Evolutionary conservation across 2,329 filamentous ascomycete species (phyloP).

Genomic region (Penicillium polonicum): DNA sequence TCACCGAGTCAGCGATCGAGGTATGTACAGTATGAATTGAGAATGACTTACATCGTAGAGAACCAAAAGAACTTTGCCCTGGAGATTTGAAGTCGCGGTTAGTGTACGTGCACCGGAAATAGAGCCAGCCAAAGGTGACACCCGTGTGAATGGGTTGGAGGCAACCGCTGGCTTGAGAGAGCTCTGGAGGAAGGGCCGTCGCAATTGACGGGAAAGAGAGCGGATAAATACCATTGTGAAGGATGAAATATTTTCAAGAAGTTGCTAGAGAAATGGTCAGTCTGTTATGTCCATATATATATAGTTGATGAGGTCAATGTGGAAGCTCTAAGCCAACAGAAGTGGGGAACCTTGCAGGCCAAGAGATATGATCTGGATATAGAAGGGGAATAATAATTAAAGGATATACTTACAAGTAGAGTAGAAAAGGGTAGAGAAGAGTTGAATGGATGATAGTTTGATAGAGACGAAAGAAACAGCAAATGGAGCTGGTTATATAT

Average conservation of each 20-base stretch:
- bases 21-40: neutral
- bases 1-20: slow-evolving; percentile 7
- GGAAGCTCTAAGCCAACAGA: slow-evolving; percentile 5
- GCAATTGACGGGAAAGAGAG: slow-evolving; percentile 56
- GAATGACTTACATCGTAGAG: slow-evolving; percentile 75
- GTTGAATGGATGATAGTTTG: neutral
- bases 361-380: neutral
- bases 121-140: slow-evolving; percentile 42
- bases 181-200: slow-evolving; percentile 53
- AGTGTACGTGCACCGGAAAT: slow-evolving; percentile 59
- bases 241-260: slow-evolving; percentile 6
- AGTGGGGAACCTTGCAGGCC: slow-evolving; percentile 17
- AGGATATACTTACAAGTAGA: neutral
- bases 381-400: neutral
- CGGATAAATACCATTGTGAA: slow-evolving; percentile 64
- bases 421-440: neutral
- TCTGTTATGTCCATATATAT: slow-evolving; percentile 3
- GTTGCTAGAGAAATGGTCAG: slow-evolving; percentile 10
- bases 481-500: slow-evolving; percentile 6
- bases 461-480: neutral
- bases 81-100: slow-evolving; percentile 63
- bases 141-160: slow-evolving; percentile 27
- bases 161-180: slow-evolving; percentile 26
- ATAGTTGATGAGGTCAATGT: slow-evolving; percentile 6
- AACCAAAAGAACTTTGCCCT: slow-evolving; percentile 95